Evolutionary conservation across 2,329 filamentous ascomycete genomes (phyloP).

Genomic region (Xylariaceae sp.): DNA sequence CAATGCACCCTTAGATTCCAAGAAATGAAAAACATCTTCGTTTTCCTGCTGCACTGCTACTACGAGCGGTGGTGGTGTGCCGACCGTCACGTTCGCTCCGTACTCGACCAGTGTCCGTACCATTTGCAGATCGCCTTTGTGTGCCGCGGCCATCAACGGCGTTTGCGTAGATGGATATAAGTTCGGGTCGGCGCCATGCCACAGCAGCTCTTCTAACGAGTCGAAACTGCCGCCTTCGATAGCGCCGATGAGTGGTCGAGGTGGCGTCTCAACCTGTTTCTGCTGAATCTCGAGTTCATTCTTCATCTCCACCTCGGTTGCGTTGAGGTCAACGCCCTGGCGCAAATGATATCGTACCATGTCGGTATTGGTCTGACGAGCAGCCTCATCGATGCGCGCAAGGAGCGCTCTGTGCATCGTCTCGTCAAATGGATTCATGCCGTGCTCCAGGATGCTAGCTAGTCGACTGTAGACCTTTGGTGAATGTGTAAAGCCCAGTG

Average conservation of each 20-base stretch:
- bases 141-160: conserved; percentile 16
- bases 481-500: conserved; percentile 11
- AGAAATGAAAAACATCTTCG: conserved; percentile 11
- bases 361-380: conserved; percentile 15
- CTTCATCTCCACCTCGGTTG: conserved; percentile 4
- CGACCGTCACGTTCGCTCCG: conserved; percentile 16
- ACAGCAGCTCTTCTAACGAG: conserved; percentile 13
- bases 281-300: conserved; percentile 7
- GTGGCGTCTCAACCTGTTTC: conserved; percentile 9
- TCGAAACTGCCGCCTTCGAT: conserved; percentile 17
- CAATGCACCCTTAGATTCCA: conserved; percentile 10
- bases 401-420: conserved; percentile 11
- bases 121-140: conserved; percentile 13
- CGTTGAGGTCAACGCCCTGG: conserved; percentile 14
- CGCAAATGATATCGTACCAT: conserved; percentile 12
- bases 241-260: conserved; percentile 16
- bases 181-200: conserved; percentile 18
- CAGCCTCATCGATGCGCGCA: conserved; percentile 12
- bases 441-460: conserved; percentile 5
- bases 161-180: conserved; percentile 16
- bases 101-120: conserved; percentile 17
- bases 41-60: conserved; percentile 19
- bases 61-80: conserved; percentile 16
- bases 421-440: conserved; percentile 10
- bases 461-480: conserved; percentile 5